Evolutionary conservation across 2,329 filamentous ascomycete genomes (phyloP).

Genomic region (Raffaelea ambrosiae): DNA sequence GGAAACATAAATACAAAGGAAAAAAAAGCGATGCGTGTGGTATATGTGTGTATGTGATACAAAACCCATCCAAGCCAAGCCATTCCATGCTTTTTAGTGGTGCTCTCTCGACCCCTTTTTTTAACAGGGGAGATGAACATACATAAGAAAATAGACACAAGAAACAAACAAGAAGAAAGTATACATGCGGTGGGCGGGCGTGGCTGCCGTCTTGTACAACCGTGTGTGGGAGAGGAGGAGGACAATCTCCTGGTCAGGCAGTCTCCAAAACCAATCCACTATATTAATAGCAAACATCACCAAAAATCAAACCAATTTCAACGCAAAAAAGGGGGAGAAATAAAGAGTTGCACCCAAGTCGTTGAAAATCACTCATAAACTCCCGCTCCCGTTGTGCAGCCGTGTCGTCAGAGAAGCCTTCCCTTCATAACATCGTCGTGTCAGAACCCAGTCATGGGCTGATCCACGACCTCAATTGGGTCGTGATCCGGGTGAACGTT

Average conservation of each 20-base stretch:
- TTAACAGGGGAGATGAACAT: too few species aligned
- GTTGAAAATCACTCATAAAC: not conserved
- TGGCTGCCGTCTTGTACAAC: not conserved
- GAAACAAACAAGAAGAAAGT: too few species aligned
- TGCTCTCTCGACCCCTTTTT: too few species aligned
- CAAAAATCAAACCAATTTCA: not conserved
- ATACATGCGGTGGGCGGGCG: not conserved
- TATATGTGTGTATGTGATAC: not conserved
- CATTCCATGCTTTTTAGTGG: not conserved
- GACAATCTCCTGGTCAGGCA: not conserved
- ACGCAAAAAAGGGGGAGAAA: not conserved
- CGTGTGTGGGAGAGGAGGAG: too few species aligned
- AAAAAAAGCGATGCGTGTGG: not conserved
- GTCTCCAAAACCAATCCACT: not conserved
- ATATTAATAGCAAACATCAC: not conserved
- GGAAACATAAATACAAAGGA: not conserved
- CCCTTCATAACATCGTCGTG: not conserved
- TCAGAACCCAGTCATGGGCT: conserved; percentile 20
- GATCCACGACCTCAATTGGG: conserved; percentile 34
- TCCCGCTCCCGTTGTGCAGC: not conserved
- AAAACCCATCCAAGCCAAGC: not conserved
- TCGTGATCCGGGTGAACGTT: conserved; percentile 26
- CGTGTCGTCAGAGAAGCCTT: too few species aligned
- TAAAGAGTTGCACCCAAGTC: not conserved
- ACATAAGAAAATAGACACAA: too few species aligned